A percentile compares a stretch with the other conserved stretches of the same genome.
Evolutionary conservation across 495 filamentous ascomycete genomes (phyloP).

Genomic region (Articulospora tetracladia): DNA sequence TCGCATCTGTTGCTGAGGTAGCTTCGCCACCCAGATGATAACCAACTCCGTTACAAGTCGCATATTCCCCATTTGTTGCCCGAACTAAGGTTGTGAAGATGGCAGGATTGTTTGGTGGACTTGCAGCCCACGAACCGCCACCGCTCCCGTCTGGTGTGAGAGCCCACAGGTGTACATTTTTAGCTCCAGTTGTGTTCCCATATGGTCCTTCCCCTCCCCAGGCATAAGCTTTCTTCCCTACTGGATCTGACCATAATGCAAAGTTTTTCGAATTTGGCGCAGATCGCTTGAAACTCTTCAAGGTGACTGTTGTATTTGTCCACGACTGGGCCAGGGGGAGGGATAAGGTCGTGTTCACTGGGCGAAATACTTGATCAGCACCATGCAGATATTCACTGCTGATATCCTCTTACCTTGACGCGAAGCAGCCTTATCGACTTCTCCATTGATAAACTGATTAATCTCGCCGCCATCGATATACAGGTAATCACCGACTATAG

Average conservation of each 20-base stretch:
- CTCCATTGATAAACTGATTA: background rate
- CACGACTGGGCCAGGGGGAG: background rate
- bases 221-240: background rate
- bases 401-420: background rate
- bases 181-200: background rate
- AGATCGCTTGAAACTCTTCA: background rate
- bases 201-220: background rate
- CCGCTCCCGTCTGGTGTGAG: background rate
- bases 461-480: background rate
- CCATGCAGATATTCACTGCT: background rate
- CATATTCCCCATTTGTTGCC: background rate
- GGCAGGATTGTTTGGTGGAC: background rate
- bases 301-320: background rate
- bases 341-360: background rate
- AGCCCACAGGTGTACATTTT: background rate
- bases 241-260: background rate
- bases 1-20: background rate
- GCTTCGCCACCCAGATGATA: background rate
- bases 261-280: background rate
- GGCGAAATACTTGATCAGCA: background rate
- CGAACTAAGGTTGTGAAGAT: background rate
- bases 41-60: background rate
- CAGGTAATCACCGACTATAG: background rate
- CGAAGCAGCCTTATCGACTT: background rate
- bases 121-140: background rate